These are phyloP conservation scores for Penicillium egyptiacum DNA, from an alignment of 495 filamentous ascomycete genomes.

Conservation along the genomic window DNA sequence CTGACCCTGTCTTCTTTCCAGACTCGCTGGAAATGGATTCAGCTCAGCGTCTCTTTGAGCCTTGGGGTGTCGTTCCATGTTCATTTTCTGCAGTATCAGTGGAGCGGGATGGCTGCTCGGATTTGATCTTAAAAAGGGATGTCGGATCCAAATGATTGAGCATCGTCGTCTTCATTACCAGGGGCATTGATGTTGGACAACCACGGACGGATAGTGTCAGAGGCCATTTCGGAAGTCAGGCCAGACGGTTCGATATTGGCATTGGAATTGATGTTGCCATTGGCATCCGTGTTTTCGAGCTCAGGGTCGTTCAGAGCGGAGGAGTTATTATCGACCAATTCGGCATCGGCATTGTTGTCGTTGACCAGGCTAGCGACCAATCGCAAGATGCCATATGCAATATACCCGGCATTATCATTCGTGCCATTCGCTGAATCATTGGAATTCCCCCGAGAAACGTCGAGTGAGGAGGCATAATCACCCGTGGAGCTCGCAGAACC, in stretches of 20 bases:
- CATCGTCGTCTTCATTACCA: not conserved
- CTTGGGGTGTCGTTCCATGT: too few relatives aligned
- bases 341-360: not conserved
- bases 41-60: not conserved
- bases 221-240: not conserved
- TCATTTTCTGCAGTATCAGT: not conserved
- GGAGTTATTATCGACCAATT: not conserved
- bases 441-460: not conserved
- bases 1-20: too few relatives aligned
- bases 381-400: too few relatives aligned
- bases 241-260: not conserved
- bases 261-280: not conserved
- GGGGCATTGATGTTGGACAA: not conserved
- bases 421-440: not conserved
- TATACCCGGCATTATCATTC: too few relatives aligned
- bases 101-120: not conserved
- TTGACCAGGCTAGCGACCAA: too few relatives aligned
- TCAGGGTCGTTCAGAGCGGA: not conserved
- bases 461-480: not conserved
- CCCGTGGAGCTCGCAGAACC: too few relatives aligned
- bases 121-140: not conserved
- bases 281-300: not conserved
- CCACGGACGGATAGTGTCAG: not conserved
- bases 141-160: not conserved
- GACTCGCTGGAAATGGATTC: not conserved